Percentiles rank a stretch among this genome's conserved stretches.
phyloP scores from a whole-genome alignment of 345 rosid genomes.

The Murraya koenigii region DNA sequence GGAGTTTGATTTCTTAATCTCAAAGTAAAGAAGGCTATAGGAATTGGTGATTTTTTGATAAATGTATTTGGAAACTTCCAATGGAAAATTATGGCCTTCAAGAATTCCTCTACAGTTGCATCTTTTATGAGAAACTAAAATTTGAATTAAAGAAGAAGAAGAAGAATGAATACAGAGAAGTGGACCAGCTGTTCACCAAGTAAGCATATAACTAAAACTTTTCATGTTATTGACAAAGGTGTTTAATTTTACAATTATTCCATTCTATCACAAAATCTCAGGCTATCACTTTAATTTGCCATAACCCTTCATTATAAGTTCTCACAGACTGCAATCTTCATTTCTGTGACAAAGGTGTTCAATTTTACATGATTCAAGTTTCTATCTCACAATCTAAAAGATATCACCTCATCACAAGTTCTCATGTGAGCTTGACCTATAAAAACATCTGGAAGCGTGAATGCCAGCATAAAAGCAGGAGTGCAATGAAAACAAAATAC shows the following conservation, averaged over 20 bases:
- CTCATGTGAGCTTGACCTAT: neutral
- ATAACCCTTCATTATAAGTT: neutral
- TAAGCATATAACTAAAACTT: neutral
- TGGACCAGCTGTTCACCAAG: no score
- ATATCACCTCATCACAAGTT: neutral
- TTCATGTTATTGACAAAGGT: neutral
- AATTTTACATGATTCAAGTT: neutral
- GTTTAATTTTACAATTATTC: neutral
- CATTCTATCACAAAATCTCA: neutral
- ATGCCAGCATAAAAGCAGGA: neutral
- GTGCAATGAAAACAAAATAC: conserved; percentile 11
- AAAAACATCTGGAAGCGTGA: neutral
- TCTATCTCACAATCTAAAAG: neutral
- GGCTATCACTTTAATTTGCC: neutral
- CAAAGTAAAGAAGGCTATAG: neutral
- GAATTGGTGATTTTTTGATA: neutral
- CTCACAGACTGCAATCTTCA: neutral
- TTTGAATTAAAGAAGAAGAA: no score
- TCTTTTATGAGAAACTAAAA: no score
- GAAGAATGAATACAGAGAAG: no score
- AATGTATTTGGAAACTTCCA: neutral
- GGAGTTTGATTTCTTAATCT: neutral
- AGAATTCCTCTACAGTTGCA: neutral
- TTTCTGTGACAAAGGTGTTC: neutral
- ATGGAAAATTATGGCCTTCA: neutral